These are phyloP conservation scores for Stevia rebaudiana DNA, from an alignment of 140 eudicot genomes.

Conservation along the genomic window DNA sequence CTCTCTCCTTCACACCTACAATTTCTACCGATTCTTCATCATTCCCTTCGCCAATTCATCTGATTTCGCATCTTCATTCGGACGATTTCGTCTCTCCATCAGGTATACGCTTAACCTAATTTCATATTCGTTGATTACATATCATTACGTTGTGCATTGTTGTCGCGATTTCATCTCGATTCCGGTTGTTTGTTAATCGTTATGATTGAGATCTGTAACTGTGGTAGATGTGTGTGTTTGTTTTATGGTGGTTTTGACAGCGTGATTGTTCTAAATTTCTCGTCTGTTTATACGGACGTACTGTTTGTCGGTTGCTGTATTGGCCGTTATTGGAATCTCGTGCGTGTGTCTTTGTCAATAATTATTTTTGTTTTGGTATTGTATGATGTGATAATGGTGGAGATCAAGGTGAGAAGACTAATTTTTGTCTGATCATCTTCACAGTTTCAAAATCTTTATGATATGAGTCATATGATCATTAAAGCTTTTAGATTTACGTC, in stretches of 20 bases:
- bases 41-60: neutral
- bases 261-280: slow-evolving; percentile 8
- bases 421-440: neutral
- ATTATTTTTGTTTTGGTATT: neutral
- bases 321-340: slow-evolving; percentile 9
- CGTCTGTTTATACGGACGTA: slow-evolving; percentile 12
- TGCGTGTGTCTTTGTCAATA: slow-evolving; percentile 12
- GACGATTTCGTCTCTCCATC: slow-evolving; percentile 19
- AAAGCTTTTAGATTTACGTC: neutral
- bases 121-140: neutral
- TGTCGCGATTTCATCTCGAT: neutral
- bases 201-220: slow-evolving; percentile 14
- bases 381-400: neutral
- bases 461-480: neutral
- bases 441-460: neutral
- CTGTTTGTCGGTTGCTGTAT: slow-evolving; percentile 26
- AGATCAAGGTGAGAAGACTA: slow-evolving; percentile 11
- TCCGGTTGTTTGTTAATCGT: neutral
- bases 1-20: slow-evolving; percentile 20
- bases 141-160: slow-evolving; percentile 18
- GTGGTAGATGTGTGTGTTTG: neutral
- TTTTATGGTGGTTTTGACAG: slow-evolving; percentile 4
- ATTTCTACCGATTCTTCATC: slow-evolving; percentile 7
- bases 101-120: slow-evolving; percentile 20
- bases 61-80: slow-evolving; percentile 1